phyloP scores from a whole-genome alignment of 345 rosid genomes.

The Salix dunnii region DNA sequence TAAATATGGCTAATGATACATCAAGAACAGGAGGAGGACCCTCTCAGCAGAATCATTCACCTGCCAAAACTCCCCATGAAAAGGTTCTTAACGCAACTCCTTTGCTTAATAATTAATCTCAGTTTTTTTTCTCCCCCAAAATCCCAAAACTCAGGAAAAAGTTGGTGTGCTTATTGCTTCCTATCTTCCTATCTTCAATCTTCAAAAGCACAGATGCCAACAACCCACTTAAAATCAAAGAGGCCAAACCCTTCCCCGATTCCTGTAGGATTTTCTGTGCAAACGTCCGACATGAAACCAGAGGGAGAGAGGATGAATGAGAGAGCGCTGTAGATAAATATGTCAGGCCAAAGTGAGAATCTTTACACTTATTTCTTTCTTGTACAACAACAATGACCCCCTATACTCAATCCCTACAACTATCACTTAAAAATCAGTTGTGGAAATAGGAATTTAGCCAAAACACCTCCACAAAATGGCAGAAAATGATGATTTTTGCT shows the following conservation, averaged over 20 bases:
- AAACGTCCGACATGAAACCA: slow-evolving; percentile 32
- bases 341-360: slow-evolving; percentile 32
- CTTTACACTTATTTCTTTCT: slow-evolving; percentile 25
- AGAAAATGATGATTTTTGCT: slow-evolving; percentile 25
- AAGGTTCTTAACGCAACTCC: slow-evolving; percentile 52
- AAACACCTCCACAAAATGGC: slow-evolving; percentile 10
- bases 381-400: slow-evolving; percentile 10
- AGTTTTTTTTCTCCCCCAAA: not conserved
- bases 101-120: slow-evolving; percentile 17
- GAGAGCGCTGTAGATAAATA: slow-evolving; percentile 7
- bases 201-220: slow-evolving; percentile 51
- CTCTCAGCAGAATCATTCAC: slow-evolving; percentile 48
- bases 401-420: slow-evolving; percentile 47
- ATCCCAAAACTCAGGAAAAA: slow-evolving; percentile 44
- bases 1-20: slow-evolving; percentile 47
- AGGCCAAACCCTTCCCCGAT: slow-evolving; percentile 25
- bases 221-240: slow-evolving; percentile 39
- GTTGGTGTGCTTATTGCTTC: slow-evolving; percentile 32
- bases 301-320: slow-evolving; percentile 16
- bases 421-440: slow-evolving; percentile 27
- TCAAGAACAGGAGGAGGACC: slow-evolving; percentile 37
- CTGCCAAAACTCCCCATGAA: slow-evolving; percentile 59
- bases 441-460: slow-evolving; percentile 8
- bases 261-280: slow-evolving; percentile 42
- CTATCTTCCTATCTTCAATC: slow-evolving; percentile 32